Conservation (phyloP, 306 rosid genomes). For the Gastrolobium villosum region DNA sequence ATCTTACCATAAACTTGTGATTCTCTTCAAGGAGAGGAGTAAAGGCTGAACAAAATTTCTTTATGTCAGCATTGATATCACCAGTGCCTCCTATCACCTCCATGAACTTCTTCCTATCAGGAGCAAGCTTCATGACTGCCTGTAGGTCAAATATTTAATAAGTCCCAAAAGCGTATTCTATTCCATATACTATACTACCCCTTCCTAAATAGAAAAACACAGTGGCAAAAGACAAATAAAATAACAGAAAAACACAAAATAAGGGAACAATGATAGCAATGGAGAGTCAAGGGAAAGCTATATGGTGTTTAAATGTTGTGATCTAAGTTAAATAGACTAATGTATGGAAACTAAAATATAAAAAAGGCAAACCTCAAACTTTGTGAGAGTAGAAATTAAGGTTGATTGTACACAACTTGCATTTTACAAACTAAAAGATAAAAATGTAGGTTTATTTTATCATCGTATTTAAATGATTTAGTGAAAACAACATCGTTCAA, state of each 20-base stretch:
- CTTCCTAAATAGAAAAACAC: constrained; percentile 8
- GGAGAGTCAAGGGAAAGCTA: constrained; percentile 17
- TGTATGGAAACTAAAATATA: too few species aligned
- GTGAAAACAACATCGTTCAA: not conserved
- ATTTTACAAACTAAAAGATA: not conserved
- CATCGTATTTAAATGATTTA: not conserved
- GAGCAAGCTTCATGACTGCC: constrained; percentile 86
- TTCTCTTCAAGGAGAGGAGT: constrained; percentile 73
- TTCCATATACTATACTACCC: not conserved
- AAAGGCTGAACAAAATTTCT: constrained; percentile 65
- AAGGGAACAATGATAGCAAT: constrained; percentile 10
- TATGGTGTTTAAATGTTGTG: not conserved
- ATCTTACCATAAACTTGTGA: constrained; percentile 82
- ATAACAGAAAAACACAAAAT: not conserved
- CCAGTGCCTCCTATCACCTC: constrained; percentile 72
- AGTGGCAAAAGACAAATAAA: not conserved
- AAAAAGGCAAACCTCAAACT: too few species aligned
- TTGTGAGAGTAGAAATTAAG: too few species aligned
- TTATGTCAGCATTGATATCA: constrained; percentile 67
- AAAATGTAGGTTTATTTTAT: not conserved
- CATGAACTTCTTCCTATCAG: too few species aligned
- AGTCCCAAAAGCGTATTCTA: not conserved
- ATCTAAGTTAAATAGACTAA: not conserved
- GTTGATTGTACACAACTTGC: too few species aligned
- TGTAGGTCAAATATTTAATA: constrained; percentile 43